Evolutionary conservation across 805 yeast species (phyloP).

Genomic region (Myxozyma melibiosi): DNA sequence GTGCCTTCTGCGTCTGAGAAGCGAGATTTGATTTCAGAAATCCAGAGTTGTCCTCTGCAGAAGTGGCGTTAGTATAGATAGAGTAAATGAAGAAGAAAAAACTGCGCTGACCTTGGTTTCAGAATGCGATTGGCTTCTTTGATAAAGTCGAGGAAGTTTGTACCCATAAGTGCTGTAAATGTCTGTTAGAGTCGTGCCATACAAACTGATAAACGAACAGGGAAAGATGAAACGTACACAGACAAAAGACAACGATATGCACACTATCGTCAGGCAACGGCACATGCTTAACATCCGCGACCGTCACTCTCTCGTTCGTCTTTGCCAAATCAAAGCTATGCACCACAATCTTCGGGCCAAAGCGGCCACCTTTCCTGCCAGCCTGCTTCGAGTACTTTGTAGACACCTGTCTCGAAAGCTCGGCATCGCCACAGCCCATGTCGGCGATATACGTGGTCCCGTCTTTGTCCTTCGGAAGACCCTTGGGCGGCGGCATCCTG

Average conservation of each 20-base stretch:
- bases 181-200: neutral
- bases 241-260: constrained; percentile 86
- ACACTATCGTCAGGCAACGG: constrained; percentile 81
- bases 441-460: constrained; percentile 83
- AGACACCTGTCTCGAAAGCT: constrained; percentile 68
- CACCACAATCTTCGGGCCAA: constrained; percentile 53
- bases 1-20: constrained; percentile 60
- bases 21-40: constrained; percentile 94
- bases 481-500: constrained; percentile 27
- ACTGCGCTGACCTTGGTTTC: constrained; percentile 56
- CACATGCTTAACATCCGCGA: constrained; percentile 92
- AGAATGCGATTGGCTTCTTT: constrained; percentile 85
- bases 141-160: constrained; percentile 89
- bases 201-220: neutral
- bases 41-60: constrained; percentile 89
- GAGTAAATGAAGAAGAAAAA: neutral
- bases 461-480: constrained; percentile 55
- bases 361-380: constrained; percentile 41
- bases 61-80: neutral
- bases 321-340: constrained; percentile 91
- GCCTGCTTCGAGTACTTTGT: constrained; percentile 48
- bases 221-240: constrained; percentile 45
- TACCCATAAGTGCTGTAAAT: constrained; percentile 78
- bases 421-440: constrained; percentile 99
- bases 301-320: constrained; percentile 87